Evolutionary conservation across 192 early-diverging fungal species (phyloP).

Genomic region (Helicostylum pulchrum): DNA sequence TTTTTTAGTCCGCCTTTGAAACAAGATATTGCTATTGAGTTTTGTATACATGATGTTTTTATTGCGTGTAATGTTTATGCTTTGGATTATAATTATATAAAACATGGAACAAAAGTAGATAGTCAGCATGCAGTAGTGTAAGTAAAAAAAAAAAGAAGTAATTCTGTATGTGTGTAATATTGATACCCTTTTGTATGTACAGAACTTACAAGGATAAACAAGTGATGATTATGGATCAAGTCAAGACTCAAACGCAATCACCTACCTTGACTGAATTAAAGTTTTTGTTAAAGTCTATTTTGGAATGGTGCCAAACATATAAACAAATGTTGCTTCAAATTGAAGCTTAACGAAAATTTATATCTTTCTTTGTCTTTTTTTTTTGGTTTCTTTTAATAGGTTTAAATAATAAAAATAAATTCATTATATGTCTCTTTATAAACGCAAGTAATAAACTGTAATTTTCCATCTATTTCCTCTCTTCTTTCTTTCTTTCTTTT

Average conservation of each 20-base stretch:
- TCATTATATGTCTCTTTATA: no score
- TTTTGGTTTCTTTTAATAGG: no score
- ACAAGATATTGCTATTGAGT: conserved; percentile 33
- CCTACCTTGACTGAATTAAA: conserved; percentile 29
- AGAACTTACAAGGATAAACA: conserved; percentile 36
- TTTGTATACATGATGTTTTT: conserved; percentile 26
- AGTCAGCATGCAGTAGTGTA: conserved; percentile 17
- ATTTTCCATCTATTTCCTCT: no score
- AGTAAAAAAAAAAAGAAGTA: neutral
- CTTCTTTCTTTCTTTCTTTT: no score
- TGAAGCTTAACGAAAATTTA: conserved; percentile 10
- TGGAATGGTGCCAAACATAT: conserved; percentile 18
- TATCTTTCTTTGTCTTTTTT: no score
- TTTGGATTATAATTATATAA: conserved; percentile 15
- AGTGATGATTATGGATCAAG: conserved; percentile 23
- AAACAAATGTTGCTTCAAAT: conserved; percentile 27
- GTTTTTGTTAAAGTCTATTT: conserved; percentile 13
- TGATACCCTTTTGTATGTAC: neutral
- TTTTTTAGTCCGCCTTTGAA: conserved; percentile 33
- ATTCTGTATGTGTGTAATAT: neutral
- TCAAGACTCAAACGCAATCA: conserved; percentile 31
- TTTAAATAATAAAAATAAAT: no score
- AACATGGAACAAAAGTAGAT: conserved; percentile 14
- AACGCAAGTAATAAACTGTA: no score
- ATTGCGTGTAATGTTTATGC: conserved; percentile 32